Evolutionary conservation across 1,284 basidiomycete genomes (phyloP).

Genomic region (Ganoderma boninense): DNA sequence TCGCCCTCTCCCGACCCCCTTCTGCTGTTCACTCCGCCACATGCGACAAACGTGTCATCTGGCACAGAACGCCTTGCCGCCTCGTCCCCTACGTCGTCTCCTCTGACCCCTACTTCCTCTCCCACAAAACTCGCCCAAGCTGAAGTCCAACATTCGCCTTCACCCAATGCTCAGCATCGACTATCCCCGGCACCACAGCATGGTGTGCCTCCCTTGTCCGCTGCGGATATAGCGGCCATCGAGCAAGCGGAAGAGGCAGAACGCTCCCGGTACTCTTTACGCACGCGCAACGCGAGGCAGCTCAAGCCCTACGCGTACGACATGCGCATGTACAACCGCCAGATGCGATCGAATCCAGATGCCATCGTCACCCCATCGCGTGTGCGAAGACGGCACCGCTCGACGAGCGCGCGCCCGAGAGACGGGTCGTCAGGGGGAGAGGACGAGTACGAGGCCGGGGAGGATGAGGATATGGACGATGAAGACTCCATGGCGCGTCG

Average conservation of each 20-base stretch:
- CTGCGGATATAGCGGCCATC: slow-evolving; percentile 6
- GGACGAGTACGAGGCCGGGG: slow-evolving; percentile 26
- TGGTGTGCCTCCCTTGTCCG: neutral
- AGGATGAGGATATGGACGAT: slow-evolving; percentile 21
- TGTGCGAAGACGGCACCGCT: slow-evolving; percentile 22
- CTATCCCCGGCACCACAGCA: neutral
- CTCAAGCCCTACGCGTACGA: slow-evolving; percentile 40
- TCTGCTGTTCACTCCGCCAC: slow-evolving; percentile 24
- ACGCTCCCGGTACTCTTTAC: slow-evolving; percentile 36
- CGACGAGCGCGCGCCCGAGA: slow-evolving; percentile 11
- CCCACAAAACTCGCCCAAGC: neutral
- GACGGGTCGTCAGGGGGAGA: slow-evolving; percentile 26
- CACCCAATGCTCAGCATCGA: neutral
- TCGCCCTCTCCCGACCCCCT: slow-evolving; percentile 28
- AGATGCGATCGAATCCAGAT: slow-evolving; percentile 38
- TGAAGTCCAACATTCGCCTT: neutral
- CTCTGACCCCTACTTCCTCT: slow-evolving; percentile 27
- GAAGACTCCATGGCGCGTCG: slow-evolving; percentile 22
- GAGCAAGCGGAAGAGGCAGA: slow-evolving; percentile 22
- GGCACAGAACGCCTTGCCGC: neutral
- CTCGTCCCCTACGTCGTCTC: slow-evolving; percentile 21
- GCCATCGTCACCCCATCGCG: slow-evolving; percentile 38
- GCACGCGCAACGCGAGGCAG: slow-evolving; percentile 34
- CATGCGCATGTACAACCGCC: slow-evolving; percentile 34
- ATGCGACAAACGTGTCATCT: neutral